A percentile compares a stretch with the other conserved stretches of the same genome.
phyloP scores from a whole-genome alignment of 805 yeast genomes.

The Barnettozyma vustinii region DNA sequence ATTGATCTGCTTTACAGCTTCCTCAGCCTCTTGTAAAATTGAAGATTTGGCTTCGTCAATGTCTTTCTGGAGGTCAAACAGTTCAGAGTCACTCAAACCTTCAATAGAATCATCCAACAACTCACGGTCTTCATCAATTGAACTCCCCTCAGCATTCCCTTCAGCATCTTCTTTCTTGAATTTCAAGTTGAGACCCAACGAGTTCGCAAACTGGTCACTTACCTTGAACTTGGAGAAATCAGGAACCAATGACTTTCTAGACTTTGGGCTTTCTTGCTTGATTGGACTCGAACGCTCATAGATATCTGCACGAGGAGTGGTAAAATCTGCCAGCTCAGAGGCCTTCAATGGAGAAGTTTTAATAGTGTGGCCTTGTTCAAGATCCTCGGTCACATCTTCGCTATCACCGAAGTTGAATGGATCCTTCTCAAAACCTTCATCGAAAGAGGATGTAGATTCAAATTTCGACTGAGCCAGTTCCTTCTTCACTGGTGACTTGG shows the following conservation, averaged over 20 bases:
- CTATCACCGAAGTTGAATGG: constrained; percentile 13
- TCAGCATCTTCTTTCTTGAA: constrained; percentile 1
- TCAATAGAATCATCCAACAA: constrained; percentile 9
- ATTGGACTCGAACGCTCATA: not conserved
- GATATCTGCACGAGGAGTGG: not conserved
- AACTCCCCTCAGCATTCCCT: not conserved
- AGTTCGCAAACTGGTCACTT: constrained; percentile 32
- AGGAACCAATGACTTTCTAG: constrained; percentile 27
- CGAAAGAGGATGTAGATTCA: constrained; percentile 17
- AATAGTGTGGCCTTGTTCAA: constrained; percentile 11
- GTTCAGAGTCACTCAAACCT: constrained; percentile 12
- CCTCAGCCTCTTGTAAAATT: constrained; percentile 25
- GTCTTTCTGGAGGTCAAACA: constrained; percentile 21
- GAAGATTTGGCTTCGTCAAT: constrained; percentile 19
- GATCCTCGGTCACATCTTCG: not conserved
- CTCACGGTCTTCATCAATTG: constrained; percentile 9
- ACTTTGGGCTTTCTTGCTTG: not conserved
- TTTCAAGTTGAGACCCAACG: constrained; percentile 21
- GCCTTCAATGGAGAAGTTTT: constrained; percentile 6
- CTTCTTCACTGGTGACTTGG: constrained; percentile 21
- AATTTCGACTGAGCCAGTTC: constrained; percentile 22
- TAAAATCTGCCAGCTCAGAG: not conserved
- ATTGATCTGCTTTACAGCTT: constrained; percentile 23
- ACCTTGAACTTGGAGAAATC: constrained; percentile 29
- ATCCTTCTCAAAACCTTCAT: not conserved